Base-by-base conservation (phyloP, 768 basidiomycete genomes). In the Tylopilus intermedius region DNA sequence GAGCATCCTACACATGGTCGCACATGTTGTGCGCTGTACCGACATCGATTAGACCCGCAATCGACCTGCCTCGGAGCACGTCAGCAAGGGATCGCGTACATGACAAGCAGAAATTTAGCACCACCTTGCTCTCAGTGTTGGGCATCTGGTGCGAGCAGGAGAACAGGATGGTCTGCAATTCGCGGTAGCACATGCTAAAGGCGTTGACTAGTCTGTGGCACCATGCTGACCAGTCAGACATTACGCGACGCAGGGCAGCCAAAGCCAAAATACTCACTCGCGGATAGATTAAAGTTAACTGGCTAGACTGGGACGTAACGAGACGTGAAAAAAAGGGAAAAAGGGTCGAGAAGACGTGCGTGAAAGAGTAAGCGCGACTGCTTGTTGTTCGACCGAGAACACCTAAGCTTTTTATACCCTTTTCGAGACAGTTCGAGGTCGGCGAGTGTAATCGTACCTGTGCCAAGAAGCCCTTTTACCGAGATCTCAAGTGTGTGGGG, bases 171-270 rank as follows among this genome's bases (percentile, higher is more conserved):
- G 69, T 72, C 27, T 71, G 62, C 49, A 70, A 60, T 54, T 74
- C 64, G 64, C 75, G 71, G 67, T 71, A 65, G 58, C 78, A 79
- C 78, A 79, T 79, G 43, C 49, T 48, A 39, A 55, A 40, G 14
- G 32, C 47, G 44, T 45, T 26, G 8, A 51, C 14, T 49, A 45
- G 55, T 55, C 51, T 64, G 38, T n/a, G 9, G 18, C 33, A 29
- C 33, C 44, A 41, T 22, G 8, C 32, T 29, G 33, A 27, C 24
- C 54, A 15, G 38, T 62, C 47, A 65, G 54, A 37, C 41, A 27
- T 47, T 47, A 42, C 54, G 56, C 47, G 32, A 48, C 32, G 21
- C 39, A 39, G 38, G 39, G 18, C 9, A 40, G 10, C 21, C 21
- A 21, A 22, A n/a, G 38, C 15, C n/a, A 15, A 30, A 33, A 24